Evolutionary conservation across 202 grass and related monocot genomes (phyloP), one percentile per base, ranked within the genome.

Genomic region (Bolboschoenoplectus hybrid): DNA sequence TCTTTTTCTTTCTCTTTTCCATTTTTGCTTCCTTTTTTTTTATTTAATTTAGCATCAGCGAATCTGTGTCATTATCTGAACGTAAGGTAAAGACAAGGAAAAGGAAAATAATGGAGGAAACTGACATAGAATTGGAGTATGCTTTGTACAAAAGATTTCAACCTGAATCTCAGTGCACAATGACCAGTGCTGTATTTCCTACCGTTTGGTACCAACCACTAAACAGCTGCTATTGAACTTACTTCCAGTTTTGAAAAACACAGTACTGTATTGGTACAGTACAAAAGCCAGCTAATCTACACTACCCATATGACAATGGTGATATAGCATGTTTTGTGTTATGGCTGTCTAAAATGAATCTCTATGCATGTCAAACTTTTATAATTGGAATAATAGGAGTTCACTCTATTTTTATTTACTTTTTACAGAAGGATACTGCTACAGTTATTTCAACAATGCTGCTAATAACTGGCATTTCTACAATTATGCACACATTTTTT

Each of bases 381-480:
- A 51, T 39, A 84, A 51, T 51, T 86, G 84, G 47, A 81, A 72
- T 67, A 16, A 43, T 7, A 72, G 82, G 1, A 74, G 85, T 92
- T 44, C 38, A 41, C 52, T 57, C 77, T 47, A 82, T 88, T 39
- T 51, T 58, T 39, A 58, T 57, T 80, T 92, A 85, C 35, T 62
- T 86, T 58, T 95, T 84, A 49, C 92, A 99, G 97, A 92, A 92
- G 65, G 97, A 99, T 63, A 99, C 92, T 64, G 97, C 97, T 85
- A 93, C 89, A 75, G 93, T 99, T 81, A 94, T 99, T 84, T 99
- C 97, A 85, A 99, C 97, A 53, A 90, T 94, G 90, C 65, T 99
- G 50, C 84, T 99, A 88, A 80, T 99, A 40, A 92, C 97, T 81
- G 97, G 97, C 80, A 81, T 99, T 67, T 91, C 97, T 81, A 99